Base-by-base conservation (phyloP, 73 alveolate species). In the Paramecium pentaurelia region DNA sequence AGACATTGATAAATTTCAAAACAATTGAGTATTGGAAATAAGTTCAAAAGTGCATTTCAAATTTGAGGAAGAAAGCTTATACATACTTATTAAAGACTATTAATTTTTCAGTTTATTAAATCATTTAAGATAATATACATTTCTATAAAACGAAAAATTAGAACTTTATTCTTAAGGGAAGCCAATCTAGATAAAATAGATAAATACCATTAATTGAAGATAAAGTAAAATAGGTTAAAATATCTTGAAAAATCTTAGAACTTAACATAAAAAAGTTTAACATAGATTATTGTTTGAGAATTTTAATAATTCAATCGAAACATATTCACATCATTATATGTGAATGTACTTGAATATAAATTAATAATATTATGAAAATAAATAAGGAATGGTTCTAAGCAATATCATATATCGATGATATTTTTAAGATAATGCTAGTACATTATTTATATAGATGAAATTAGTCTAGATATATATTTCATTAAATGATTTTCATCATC, bases 401-500 rank as follows among this genome's bases (percentile, higher is more conserved):
- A 64, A 64, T 64, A 64, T 7, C 12, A 28, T 12, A 32, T 42
- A 64, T 60, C 16, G 18, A 60, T 28, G 84, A 60, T 18, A 60
- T 25, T 4, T 32, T 60, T 64, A 64, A 64, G 47, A 20, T 51
- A 64, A 64, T 64, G 84, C 7, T 64, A 64, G 84, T 28, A 64
- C 54, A 27, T 34, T 60, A 22, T 28, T 64, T 64, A 64, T 32
- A 64, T 28, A 28, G 84, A 34, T 64, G 84, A 64, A 64, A 64
- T 64, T 64, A 32, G 84, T 64, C 84, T 64, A 22, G 25, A 22
- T 22, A 64, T 28, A 64, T 64, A 32, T 90, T 4, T 90, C 92
- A 92, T 20, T 92, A 75, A 30, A 37, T 92, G 86, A 75, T 51
- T 68, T 92, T 92, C 92, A 92, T 80, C 98, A 96, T 96, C 92